Evolutionary conservation across 2,329 filamentous ascomycete genomes (phyloP), one percentile per base, ranked within the genome.

Genomic region (Dissoconium aciculare): DNA sequence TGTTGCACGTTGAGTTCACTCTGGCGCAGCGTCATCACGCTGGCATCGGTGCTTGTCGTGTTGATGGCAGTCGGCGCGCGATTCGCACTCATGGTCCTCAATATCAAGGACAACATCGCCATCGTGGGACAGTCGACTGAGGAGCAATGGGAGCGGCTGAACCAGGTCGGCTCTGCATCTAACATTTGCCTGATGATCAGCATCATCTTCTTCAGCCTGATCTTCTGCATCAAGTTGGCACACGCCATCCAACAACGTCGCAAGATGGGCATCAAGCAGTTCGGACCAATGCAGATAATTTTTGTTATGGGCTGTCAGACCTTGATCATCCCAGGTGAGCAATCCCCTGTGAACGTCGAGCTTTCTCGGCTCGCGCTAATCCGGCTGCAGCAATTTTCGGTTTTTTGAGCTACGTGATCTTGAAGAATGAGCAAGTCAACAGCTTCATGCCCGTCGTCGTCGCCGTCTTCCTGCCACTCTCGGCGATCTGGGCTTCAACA

Each of bases 301-400:
- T 74, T 74, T 49, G 65, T 77, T 43, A 75, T 77, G 65, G 69
- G 71, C 28, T 72, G 68, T 38, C 73, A 77, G 53, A 77, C 73
- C 2, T 62, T 79, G 60, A 46, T 73, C 17, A 58, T 78, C 38
- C 74, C 74, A 47, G 66, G 73, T 74, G 58, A 53, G 61, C 47
- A 10, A 15, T 16, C n/a, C 26, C 13, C 31, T 27, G 27, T 24
- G 14, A 19, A 28, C 32, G 31, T 14, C 33, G 9, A 17, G 5
- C 15, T 12, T 5, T 9, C 5, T 10, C 17, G 39, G 31, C 26
- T 36, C 16, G 24, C n/a, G 34, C 44, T 24, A 46, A 37, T 26
- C 24, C 11, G 32, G 5, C 19, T 9, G 5, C 36, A 78, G 74
- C 67, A 14, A 57, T 76, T 38, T 72, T 78, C 49, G 65, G 69